Conservation (phyloP, 2,329 filamentous ascomycete species). For the Alternaria novae-zelandiae region DNA sequence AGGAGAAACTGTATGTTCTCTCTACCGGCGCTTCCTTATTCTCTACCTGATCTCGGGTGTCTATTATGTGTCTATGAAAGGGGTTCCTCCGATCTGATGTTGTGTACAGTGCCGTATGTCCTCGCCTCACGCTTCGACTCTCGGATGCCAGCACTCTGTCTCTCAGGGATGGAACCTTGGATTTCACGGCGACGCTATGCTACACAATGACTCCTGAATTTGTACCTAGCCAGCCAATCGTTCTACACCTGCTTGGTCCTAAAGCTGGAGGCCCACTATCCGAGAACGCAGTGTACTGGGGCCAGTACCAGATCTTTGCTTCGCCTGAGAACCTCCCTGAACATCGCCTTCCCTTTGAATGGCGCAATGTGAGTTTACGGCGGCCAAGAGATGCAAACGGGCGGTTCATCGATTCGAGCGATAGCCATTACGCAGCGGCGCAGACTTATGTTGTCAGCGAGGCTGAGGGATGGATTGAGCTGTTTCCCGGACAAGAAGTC, state of each 20-base stretch:
- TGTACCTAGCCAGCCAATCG: neutral
- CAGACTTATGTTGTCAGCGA: neutral
- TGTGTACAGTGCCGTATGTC: neutral
- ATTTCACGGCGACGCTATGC: neutral
- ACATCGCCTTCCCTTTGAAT: neutral
- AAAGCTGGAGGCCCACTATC: neutral
- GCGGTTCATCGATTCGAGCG: neutral
- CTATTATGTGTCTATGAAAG: neutral
- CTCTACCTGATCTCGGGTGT: neutral
- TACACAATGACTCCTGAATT: neutral
- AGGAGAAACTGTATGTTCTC: neutral
- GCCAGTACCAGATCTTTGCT: neutral
- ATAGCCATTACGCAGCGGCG: neutral
- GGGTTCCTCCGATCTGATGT: neutral
- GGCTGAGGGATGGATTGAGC: neutral
- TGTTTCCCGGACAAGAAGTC: neutral
- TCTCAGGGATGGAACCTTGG: neutral
- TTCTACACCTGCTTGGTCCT: neutral
- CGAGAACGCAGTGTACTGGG: neutral
- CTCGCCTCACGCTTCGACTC: neutral
- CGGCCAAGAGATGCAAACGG: neutral
- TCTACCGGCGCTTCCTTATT: neutral
- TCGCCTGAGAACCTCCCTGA: neutral
- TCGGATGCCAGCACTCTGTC: neutral
- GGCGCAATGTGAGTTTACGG: neutral